Percentiles rank a stretch among this genome's conserved stretches.
Conservation (phyloP, 257 asterid species). For the Jacaranda copaia region DNA sequence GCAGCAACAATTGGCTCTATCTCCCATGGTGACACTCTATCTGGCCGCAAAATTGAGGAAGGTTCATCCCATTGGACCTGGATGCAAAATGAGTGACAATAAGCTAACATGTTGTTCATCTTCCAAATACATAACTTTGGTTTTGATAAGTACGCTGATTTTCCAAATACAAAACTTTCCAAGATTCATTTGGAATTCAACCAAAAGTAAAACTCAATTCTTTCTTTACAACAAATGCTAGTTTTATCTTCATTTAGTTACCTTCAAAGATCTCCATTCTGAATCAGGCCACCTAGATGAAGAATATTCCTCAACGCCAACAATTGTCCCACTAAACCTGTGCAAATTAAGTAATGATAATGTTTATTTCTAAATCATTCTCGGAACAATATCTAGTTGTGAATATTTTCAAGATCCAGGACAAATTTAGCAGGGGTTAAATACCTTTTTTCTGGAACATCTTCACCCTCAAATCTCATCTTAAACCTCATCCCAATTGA, state of each 20-base stretch:
- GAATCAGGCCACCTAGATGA: slow-evolving; percentile 91
- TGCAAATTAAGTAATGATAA: slow-evolving; percentile 35
- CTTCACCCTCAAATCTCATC: slow-evolving; percentile 99
- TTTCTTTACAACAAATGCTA: slow-evolving; percentile 15
- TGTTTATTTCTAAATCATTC: slow-evolving; percentile 4
- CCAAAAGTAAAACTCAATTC: not conserved
- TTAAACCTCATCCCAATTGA: slow-evolving; percentile 97
- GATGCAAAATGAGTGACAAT: slow-evolving; percentile 18
- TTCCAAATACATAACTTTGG: slow-evolving; percentile 29
- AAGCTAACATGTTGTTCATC: not conserved
- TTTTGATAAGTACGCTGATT: not conserved
- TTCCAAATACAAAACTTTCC: slow-evolving; percentile 7
- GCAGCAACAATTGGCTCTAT: slow-evolving; percentile 81
- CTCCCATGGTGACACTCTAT: slow-evolving; percentile 94
- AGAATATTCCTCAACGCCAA: slow-evolving; percentile 74
- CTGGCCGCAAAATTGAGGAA: slow-evolving; percentile 86
- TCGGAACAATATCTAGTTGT: slow-evolving; percentile 10
- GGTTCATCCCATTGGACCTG: slow-evolving; percentile 99
- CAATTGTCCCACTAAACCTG: slow-evolving; percentile 98
- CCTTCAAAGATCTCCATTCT: slow-evolving; percentile 92
- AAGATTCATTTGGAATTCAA: slow-evolving; percentile 24
- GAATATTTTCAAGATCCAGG: not conserved
- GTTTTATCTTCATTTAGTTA: slow-evolving; percentile 15
- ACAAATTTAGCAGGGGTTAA: slow-evolving; percentile 21
- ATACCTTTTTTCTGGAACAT: slow-evolving; percentile 97